These are phyloP conservation scores for Canavalia gladiata DNA, from an alignment of 306 rosid genomes.

Conservation along the genomic window DNA sequence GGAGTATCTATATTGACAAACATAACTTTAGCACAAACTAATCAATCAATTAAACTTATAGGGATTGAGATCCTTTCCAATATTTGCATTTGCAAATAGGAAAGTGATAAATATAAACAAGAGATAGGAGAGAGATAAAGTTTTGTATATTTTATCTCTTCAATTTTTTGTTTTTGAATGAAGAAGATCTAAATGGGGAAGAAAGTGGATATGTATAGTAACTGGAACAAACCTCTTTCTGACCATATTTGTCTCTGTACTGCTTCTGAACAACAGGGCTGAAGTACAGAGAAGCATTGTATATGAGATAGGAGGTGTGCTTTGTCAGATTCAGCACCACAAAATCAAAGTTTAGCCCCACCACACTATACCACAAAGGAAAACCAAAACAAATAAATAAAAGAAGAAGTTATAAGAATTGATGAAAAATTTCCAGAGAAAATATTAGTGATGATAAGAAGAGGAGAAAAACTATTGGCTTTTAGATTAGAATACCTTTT, in stretches of 20 bases:
- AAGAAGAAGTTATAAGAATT: background rate
- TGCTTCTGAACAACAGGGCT: slow-evolving; percentile 76
- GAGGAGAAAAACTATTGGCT: background rate
- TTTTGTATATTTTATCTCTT: too few species aligned
- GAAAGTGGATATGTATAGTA: background rate
- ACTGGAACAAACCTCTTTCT: slow-evolving; percentile 62
- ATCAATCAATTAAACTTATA: slow-evolving; percentile 2
- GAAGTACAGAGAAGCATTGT: slow-evolving; percentile 83
- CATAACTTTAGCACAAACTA: background rate
- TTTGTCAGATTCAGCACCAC: slow-evolving; percentile 84
- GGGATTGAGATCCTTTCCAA: too few species aligned
- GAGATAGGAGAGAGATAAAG: too few species aligned
- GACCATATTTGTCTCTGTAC: slow-evolving; percentile 76
- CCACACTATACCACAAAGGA: slow-evolving; percentile 64
- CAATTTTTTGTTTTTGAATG: too few species aligned
- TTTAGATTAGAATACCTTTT: slow-evolving; percentile 61
- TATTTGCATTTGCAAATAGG: too few species aligned
- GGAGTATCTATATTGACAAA: background rate
- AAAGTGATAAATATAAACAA: too few species aligned
- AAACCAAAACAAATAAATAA: background rate
- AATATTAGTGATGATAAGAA: background rate
- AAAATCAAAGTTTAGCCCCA: slow-evolving; percentile 90
- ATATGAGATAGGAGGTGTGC: slow-evolving; percentile 84
- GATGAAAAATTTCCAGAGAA: background rate
- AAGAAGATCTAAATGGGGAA: too few species aligned